Evolutionary conservation across 2,329 filamentous ascomycete species (phyloP).

Genomic region (Fusarium buxicola): DNA sequence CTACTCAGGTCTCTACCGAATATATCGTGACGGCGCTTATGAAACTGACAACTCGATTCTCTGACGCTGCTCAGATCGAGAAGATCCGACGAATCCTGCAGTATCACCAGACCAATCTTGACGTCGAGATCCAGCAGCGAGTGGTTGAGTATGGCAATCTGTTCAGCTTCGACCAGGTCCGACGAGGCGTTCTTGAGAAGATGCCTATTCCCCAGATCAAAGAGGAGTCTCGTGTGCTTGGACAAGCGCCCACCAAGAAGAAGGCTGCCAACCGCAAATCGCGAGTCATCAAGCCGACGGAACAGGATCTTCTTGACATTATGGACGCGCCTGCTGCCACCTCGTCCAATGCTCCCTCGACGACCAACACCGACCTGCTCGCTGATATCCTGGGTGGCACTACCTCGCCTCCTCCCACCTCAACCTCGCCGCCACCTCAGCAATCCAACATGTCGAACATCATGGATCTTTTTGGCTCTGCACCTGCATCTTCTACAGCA

Average conservation of each 20-base stretch:
- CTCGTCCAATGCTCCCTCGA: conserved; percentile 62
- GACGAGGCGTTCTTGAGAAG: conserved; percentile 91
- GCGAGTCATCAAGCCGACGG: conserved; percentile 83
- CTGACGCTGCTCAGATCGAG: conserved; percentile 86
- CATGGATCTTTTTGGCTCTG: conserved; percentile 84
- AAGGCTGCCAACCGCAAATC: conserved; percentile 80
- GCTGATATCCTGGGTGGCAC: conserved; percentile 90
- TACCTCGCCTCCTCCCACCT: conserved; percentile 57
- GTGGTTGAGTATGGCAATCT: conserved; percentile 95
- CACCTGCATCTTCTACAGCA: conserved; percentile 52
- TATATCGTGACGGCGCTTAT: conserved; percentile 96
- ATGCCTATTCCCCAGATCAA: conserved; percentile 98
- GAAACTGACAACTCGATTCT: conserved; percentile 91
- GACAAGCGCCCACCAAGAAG: conserved; percentile 77
- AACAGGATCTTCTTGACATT: conserved; percentile 92
- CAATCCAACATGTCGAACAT: conserved; percentile 76
- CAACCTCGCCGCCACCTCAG: conserved; percentile 61
- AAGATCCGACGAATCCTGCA: conserved; percentile 83
- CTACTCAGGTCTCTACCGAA: conserved; percentile 89
- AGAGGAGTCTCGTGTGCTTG: conserved; percentile 91
- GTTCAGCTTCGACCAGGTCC: conserved; percentile 89
- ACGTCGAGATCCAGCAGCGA: conserved; percentile 95
- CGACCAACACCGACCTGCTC: conserved; percentile 85
- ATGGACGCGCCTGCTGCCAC: conserved; percentile 79
- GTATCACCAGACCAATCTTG: conserved; percentile 84